Conservation (phyloP, 2,329 filamentous ascomycete species). For the Amphichorda felina region DNA sequence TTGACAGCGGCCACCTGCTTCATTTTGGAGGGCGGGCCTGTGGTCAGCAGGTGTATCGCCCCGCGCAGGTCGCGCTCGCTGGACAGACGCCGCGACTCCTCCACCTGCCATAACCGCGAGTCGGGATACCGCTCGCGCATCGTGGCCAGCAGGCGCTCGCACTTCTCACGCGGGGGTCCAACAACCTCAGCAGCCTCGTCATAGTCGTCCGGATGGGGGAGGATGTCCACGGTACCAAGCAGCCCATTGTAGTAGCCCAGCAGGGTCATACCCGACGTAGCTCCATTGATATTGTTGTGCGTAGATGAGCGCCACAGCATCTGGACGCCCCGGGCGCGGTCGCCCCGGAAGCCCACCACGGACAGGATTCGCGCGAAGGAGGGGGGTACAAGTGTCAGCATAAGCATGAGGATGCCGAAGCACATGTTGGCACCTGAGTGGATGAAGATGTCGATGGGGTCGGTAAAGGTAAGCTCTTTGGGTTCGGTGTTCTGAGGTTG, state of each 20-base stretch:
- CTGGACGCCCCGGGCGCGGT: constrained; percentile 67
- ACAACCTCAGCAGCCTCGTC: constrained; percentile 45
- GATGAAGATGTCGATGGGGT: constrained; percentile 76
- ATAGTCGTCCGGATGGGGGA: constrained; percentile 48
- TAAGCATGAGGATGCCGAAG: constrained; percentile 72
- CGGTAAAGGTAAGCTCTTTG: constrained; percentile 11
- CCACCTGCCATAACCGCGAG: constrained; percentile 75
- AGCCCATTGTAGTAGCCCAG: constrained; percentile 84
- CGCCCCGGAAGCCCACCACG: constrained; percentile 83
- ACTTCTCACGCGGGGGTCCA: constrained; percentile 60
- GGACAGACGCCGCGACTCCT: constrained; percentile 70
- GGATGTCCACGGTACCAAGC: constrained; percentile 77
- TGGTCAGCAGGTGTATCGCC: constrained; percentile 55
- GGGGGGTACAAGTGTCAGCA: constrained; percentile 89
- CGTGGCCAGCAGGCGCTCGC: constrained; percentile 52
- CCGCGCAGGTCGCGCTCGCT: constrained; percentile 53
- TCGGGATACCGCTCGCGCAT: constrained; percentile 74
- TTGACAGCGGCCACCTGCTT: constrained; percentile 80
- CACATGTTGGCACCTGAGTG: constrained; percentile 84
- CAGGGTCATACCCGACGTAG: constrained; percentile 69
- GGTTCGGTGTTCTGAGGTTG: background rate
- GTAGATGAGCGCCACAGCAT: constrained; percentile 87
- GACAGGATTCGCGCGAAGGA: constrained; percentile 78
- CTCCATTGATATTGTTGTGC: constrained; percentile 85
- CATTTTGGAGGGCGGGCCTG: constrained; percentile 55